Conservation (phyloP, 2,329 filamentous ascomycete genomes). For the Cladosporium sp. region DNA sequence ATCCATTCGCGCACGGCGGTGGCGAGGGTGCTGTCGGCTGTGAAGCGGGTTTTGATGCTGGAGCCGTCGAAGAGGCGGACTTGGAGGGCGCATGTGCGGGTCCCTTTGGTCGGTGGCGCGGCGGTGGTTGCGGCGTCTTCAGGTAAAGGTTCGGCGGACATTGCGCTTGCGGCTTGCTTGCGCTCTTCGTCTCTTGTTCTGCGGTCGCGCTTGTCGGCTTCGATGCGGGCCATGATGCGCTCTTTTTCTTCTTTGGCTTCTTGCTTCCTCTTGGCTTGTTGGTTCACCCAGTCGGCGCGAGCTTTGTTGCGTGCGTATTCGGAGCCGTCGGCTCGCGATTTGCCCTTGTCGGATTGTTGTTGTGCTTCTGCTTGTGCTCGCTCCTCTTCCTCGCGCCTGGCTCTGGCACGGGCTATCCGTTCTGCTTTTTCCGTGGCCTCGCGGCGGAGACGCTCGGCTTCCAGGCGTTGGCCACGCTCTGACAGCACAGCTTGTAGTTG, state of each 20-base stretch:
- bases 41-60: slow-evolving; percentile 69
- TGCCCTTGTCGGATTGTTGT: slow-evolving; percentile 21
- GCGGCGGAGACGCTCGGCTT: slow-evolving; percentile 39
- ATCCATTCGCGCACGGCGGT: slow-evolving; percentile 73
- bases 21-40: slow-evolving; percentile 55
- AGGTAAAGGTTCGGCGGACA: slow-evolving; percentile 4
- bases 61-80: slow-evolving; percentile 81
- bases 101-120: slow-evolving; percentile 16
- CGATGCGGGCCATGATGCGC: slow-evolving; percentile 69
- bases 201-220: slow-evolving; percentile 69
- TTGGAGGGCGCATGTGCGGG: slow-evolving; percentile 51
- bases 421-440: slow-evolving; percentile 48
- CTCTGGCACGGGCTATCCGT: slow-evolving; percentile 33
- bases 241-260: slow-evolving; percentile 65
- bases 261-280: slow-evolving; percentile 57
- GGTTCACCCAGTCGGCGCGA: slow-evolving; percentile 30
- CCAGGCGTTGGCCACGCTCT: slow-evolving; percentile 48
- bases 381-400: slow-evolving; percentile 34
- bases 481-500: slow-evolving; percentile 41
- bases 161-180: not conserved
- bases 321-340: slow-evolving; percentile 34
- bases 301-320: slow-evolving; percentile 30
- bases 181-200: slow-evolving; percentile 52
- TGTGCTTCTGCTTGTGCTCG: slow-evolving; percentile 23
- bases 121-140: not conserved